A percentile compares a stretch with the other conserved stretches of the same genome.
Conservation (phyloP, 2,329 filamentous ascomycete genomes). For the Penicillium sp. region DNA sequence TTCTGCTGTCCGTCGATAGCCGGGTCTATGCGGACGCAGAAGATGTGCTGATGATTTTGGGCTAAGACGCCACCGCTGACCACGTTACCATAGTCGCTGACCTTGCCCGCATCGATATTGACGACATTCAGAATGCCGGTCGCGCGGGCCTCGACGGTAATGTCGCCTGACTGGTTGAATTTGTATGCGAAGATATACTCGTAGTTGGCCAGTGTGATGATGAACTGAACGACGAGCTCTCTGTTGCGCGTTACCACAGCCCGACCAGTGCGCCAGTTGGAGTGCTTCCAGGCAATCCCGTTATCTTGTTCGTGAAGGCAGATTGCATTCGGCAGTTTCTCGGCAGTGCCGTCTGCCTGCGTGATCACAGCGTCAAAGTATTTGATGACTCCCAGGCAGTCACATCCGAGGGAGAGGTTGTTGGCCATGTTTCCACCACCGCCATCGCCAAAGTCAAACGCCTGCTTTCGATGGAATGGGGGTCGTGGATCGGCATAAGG, state of each 20-base stretch:
- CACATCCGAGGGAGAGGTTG: conserved; percentile 58
- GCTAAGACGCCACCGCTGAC: conserved; percentile 70
- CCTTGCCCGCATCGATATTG: conserved; percentile 63
- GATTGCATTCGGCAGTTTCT: conserved; percentile 64
- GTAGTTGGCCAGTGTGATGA: conserved; percentile 65
- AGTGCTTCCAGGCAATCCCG: conserved; percentile 71
- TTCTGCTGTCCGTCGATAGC: conserved; percentile 62
- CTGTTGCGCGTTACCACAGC: conserved; percentile 64
- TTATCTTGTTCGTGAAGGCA: conserved; percentile 70
- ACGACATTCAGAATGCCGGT: conserved; percentile 69
- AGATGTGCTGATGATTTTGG: conserved; percentile 75
- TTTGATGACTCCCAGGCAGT: conserved; percentile 67
- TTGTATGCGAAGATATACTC: conserved; percentile 56
- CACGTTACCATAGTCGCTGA: conserved; percentile 67
- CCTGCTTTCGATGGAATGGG: conserved; percentile 71
- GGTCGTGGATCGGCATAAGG: conserved; percentile 69
- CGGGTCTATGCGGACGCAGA: conserved; percentile 67
- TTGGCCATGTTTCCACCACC: conserved; percentile 70
- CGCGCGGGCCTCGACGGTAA: conserved; percentile 69
- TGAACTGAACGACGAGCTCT: conserved; percentile 67
- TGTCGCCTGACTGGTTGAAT: conserved; percentile 61
- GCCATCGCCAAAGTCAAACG: conserved; percentile 73
- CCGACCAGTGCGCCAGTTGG: conserved; percentile 67
- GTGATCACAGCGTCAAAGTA: conserved; percentile 65
- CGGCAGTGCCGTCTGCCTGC: conserved; percentile 58